These are phyloP conservation scores for Ustilago tritici DNA, from an alignment of 1,284 basidiomycete genomes.

Conservation along the genomic window DNA sequence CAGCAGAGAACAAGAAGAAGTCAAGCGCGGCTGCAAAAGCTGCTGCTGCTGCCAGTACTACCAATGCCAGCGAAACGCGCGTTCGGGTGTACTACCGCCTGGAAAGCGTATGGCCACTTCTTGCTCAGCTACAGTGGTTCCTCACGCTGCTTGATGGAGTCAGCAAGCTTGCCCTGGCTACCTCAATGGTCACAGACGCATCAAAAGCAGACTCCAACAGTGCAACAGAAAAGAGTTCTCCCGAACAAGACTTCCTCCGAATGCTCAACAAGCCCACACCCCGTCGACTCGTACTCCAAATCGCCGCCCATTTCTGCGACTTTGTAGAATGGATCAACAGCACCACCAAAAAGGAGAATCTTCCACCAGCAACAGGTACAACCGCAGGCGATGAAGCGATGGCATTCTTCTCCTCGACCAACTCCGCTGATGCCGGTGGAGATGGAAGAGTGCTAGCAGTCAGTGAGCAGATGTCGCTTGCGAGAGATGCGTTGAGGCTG, in stretches of 20 bases:
- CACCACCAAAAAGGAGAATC: constrained; percentile 35
- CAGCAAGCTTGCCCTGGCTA: constrained; percentile 27
- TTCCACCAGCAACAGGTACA: constrained; percentile 25
- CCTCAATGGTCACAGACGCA: constrained; percentile 1
- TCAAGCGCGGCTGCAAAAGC: constrained; percentile 13
- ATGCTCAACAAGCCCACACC: constrained; percentile 45
- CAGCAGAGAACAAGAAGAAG: constrained; percentile 36
- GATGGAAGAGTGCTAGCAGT: constrained; percentile 32
- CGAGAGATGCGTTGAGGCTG: constrained; percentile 29
- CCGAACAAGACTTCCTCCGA: constrained; percentile 27
- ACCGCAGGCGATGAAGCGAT: constrained; percentile 13
- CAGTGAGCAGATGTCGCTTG: constrained; percentile 48
- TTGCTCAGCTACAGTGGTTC: constrained; percentile 50
- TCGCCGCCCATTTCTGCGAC: constrained; percentile 39
- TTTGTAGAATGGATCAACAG: constrained; percentile 40
- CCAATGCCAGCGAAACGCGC: constrained; percentile 10
- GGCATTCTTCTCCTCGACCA: constrained; percentile 20
- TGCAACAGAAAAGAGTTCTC: not conserved
- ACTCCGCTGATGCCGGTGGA: not conserved
- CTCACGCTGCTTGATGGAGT: constrained; percentile 35
- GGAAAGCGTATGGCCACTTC: constrained; percentile 43
- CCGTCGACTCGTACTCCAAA: constrained; percentile 34
- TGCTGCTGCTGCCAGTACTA: not conserved
- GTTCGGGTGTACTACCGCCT: constrained; percentile 45
- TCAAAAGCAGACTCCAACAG: not conserved